Evolutionary conservation across 2,329 filamentous ascomycete species (phyloP).

Genomic region (Incumbomyces lentus): DNA sequence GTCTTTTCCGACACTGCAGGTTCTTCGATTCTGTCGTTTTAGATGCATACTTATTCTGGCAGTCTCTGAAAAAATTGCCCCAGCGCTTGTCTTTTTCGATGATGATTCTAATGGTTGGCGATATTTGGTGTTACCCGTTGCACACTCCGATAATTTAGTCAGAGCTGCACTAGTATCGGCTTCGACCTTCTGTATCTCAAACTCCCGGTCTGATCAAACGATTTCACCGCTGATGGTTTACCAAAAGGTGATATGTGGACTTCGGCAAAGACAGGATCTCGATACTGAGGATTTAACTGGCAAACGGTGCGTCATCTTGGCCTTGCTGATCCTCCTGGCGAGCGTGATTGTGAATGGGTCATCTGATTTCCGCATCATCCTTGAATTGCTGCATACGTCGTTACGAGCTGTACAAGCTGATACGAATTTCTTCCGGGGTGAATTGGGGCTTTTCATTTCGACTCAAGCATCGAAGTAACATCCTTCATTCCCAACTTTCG

Average conservation of each 20-base stretch:
- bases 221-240: too few relatives aligned
- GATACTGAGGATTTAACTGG: not conserved
- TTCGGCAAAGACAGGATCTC: not conserved
- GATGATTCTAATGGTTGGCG: too few relatives aligned
- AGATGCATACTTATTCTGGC: too few relatives aligned
- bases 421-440: not conserved
- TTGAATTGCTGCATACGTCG: not conserved
- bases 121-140: too few relatives aligned
- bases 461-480: not conserved
- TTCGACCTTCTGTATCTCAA: too few relatives aligned
- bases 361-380: not conserved
- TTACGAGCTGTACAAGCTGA: not conserved
- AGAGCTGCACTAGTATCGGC: too few relatives aligned
- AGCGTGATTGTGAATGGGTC: not conserved
- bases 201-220: too few relatives aligned
- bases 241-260: not conserved
- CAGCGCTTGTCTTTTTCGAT: too few relatives aligned
- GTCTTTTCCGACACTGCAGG: too few relatives aligned
- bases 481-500: not conserved
- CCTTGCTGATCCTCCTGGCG: not conserved
- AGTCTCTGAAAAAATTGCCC: too few relatives aligned
- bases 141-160: too few relatives aligned
- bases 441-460: not conserved
- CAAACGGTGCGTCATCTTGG: not conserved
- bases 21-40: too few relatives aligned